Evolutionary conservation across 129 eudicot genomes (phyloP), one percentile per base, ranked within the genome.

Genomic region (Kitagawia praeruptora): DNA sequence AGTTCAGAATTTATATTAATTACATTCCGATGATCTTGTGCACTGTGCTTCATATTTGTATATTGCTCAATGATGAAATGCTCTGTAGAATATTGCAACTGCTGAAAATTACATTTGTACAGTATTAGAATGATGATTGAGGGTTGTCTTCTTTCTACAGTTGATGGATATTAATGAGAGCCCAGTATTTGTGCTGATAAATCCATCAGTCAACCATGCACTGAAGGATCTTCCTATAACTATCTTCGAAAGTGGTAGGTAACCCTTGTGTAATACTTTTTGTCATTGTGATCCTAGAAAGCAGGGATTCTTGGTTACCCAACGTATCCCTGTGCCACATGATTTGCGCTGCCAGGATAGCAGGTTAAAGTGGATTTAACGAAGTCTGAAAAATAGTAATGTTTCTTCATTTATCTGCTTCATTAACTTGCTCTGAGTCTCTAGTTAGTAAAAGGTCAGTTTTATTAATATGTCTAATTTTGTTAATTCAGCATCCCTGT

Each of bases 121-220:
- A 25, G 12, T 48, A 23, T 2, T 38, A 27, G 63, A 34, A 40
- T 78, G 82, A 82, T 77, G 71, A 80, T 75, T 78, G 25, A 82
- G 71, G 75, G 75, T 70, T 76, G 42, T 77, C 69, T 27, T 69
- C 37, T 71, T 86, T 70, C 79, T 14, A 82, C 90, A 92, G 98
- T 83, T 94, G 89, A 94, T 92, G 98, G 97, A 94, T 86, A 92
- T 94, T 72, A 92, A 94, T 80, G 97, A 94, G 83, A 92, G 87
- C 78, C 96, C 97, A 7, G 91, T 94, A 58, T 88, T 92, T 75
- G 89, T 92, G 85, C 92, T 94, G 74, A 87, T 94, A 85, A 92
- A 92, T 78, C 97, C 98, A 61, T 80, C 92, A 28, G 89, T 92
- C 87, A 92, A 92, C 82, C 97, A 88, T 81, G 88, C 98, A 44